A percentile compares a stretch with the other conserved stretches of the same genome.
phyloP scores from a whole-genome alignment of 2,329 filamentous ascomycete species.

The Hypoxylon sp. region DNA sequence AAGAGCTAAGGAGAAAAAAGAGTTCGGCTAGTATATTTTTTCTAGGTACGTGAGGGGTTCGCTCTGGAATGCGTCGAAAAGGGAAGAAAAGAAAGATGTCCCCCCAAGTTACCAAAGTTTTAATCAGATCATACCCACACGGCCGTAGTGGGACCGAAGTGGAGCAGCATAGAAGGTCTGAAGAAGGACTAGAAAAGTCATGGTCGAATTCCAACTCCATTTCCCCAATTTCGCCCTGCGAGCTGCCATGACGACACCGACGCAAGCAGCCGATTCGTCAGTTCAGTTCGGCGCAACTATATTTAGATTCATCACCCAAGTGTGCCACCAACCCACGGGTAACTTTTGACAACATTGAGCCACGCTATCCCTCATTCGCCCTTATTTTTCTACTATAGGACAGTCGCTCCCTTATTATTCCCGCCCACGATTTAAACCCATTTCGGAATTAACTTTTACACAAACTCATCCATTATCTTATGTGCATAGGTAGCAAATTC shows the following conservation, averaged over 20 bases:
- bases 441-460: slow-evolving; percentile 24
- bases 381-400: slow-evolving; percentile 16
- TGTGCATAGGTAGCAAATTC: background rate
- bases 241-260: slow-evolving; percentile 44
- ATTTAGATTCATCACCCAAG: slow-evolving; percentile 39
- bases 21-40: slow-evolving; percentile 11
- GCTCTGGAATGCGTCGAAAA: slow-evolving; percentile 24
- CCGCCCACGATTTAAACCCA: slow-evolving; percentile 21
- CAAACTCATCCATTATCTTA: slow-evolving; percentile 19
- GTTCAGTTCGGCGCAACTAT: slow-evolving; percentile 39
- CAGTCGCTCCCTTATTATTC: slow-evolving; percentile 26
- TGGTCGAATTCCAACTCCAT: slow-evolving; percentile 17
- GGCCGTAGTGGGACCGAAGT: slow-evolving; percentile 41
- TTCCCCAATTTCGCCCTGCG: slow-evolving; percentile 22
- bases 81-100: slow-evolving; percentile 7
- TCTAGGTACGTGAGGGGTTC: slow-evolving; percentile 22
- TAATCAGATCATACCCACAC: slow-evolving; percentile 36
- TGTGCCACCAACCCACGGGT: slow-evolving; percentile 37
- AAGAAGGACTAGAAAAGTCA: slow-evolving; percentile 44
- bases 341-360: slow-evolving; percentile 31
- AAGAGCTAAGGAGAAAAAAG: slow-evolving; percentile 16
- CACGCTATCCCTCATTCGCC: slow-evolving; percentile 24
- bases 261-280: slow-evolving; percentile 46
- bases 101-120: slow-evolving; percentile 4
- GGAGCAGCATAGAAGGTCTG: slow-evolving; percentile 41